Evolutionary conservation across 148 eudicot genomes (phyloP), one percentile per base, ranked within the genome.

Genomic region (Mesembryanthemum crystallinum): DNA sequence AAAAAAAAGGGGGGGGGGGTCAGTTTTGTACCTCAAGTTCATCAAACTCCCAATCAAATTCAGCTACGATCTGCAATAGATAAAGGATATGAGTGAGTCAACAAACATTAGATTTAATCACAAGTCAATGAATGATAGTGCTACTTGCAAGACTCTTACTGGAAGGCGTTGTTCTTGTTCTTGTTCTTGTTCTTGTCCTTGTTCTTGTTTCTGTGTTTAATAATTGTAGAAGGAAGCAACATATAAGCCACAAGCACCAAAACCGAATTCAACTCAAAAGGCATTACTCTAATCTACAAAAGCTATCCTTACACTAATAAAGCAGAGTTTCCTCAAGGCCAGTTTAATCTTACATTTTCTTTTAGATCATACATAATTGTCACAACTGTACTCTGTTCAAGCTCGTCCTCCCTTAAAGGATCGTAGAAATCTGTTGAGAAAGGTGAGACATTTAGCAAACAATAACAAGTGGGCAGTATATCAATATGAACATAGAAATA

Each of bases 1-100:
- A 0, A 29, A 3, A 12, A 29, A 25, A 21, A 15, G 4, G n/a
- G n/a, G n/a, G n/a, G n/a, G n/a, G n/a, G n/a, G 14, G 51, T 60
- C 29, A 51, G 66, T 61, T 69, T n/a, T 47, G 21, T 87, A 95
- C 99, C 96, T 95, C 94, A 55, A 88, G 78, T 74, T 95, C 99
- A 85, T 95, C 99, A 37, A 95, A 70, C 32, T 95, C 99, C 99
- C 99, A 95, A 85, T 95, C 99, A 83, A 89, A 95, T 77, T 92
- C 96, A 37, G 90, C 82, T 37, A 92, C 64, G 28, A 92, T 88
- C 99, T 95, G 88, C 69, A 90, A 77, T 23, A 62, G 47, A 37
- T 12, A 25, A 59, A 47, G 71, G 42, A 57, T 49, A 73, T 35
- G 71, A 74, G 58, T 13, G 24, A 27, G 27, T 21, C 37, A 47